Percentiles rank a stretch among this genome's conserved stretches.
These are phyloP conservation scores for Aspergillus indologenus DNA, from an alignment of 495 filamentous ascomycete genomes.

Conservation along the genomic window DNA sequence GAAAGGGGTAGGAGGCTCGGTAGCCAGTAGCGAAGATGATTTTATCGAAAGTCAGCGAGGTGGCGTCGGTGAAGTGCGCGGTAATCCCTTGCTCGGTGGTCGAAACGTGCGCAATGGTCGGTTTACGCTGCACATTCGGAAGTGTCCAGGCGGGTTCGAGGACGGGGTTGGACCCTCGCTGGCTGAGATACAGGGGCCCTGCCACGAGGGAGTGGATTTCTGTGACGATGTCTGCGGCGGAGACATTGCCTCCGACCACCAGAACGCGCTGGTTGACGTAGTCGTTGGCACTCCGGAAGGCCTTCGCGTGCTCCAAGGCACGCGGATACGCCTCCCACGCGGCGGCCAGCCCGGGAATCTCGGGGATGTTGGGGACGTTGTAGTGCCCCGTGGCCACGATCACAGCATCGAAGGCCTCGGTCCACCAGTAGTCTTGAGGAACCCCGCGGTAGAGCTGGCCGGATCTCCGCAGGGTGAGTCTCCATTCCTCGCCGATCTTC, in stretches of 20 bases:
- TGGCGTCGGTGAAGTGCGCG: slow-evolving; percentile 37
- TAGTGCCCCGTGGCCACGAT: slow-evolving; percentile 77
- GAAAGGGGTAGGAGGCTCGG: slow-evolving; percentile 44
- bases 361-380: slow-evolving; percentile 54
- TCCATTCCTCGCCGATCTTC: slow-evolving; percentile 24
- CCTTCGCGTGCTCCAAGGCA: slow-evolving; percentile 28
- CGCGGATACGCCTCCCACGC: slow-evolving; percentile 15
- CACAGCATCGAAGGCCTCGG: slow-evolving; percentile 59
- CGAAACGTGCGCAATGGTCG: slow-evolving; percentile 14
- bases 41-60: slow-evolving; percentile 40
- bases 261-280: slow-evolving; percentile 30
- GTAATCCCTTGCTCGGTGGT: too few species aligned
- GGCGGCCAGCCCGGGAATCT: slow-evolving; percentile 31
- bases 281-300: slow-evolving; percentile 23
- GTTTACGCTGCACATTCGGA: slow-evolving; percentile 22
- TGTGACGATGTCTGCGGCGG: slow-evolving; percentile 27
- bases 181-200: slow-evolving; percentile 21
- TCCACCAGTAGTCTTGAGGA: slow-evolving; percentile 30
- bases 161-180: slow-evolving; percentile 22
- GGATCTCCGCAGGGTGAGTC: slow-evolving; percentile 22
- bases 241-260: slow-evolving; percentile 31
- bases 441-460: slow-evolving; percentile 12
- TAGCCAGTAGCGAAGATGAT: slow-evolving; percentile 54
- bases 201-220: slow-evolving; percentile 28
- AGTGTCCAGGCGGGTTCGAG: slow-evolving; percentile 22